Conservation (phyloP, 352 stramenopile genomes). For the Phytophthora aleatoria region DNA sequence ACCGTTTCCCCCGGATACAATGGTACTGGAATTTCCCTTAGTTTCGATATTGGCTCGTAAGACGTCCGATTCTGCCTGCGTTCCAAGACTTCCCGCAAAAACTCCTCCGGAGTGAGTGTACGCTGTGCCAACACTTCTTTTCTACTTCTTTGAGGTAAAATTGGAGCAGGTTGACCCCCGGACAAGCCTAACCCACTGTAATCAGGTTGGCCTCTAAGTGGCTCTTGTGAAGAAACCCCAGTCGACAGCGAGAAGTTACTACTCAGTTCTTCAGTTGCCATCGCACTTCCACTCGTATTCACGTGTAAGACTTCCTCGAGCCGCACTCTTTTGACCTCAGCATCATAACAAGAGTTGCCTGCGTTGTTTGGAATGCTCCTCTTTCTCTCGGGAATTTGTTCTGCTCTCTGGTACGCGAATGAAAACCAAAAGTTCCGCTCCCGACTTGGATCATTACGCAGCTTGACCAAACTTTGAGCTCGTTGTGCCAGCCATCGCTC, state of each 20-base stretch:
- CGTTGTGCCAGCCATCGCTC: not conserved
- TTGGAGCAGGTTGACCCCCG: not conserved
- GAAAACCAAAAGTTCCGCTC: constrained; percentile 21
- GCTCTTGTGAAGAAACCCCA: not conserved
- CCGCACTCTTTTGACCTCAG: not conserved
- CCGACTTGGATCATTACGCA: not conserved
- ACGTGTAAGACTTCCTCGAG: not conserved
- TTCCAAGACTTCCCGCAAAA: not conserved
- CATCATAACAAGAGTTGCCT: not conserved
- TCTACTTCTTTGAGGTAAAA: not conserved
- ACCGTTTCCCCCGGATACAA: constrained; percentile 1
- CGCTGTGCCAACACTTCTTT: constrained; percentile 2
- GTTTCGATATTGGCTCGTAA: not conserved
- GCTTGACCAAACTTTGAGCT: not conserved
- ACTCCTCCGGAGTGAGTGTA: not conserved
- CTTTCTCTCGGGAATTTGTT: not conserved
- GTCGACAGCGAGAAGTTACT: not conserved
- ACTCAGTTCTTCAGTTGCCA: not conserved
- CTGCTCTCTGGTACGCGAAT: constrained; percentile 7
- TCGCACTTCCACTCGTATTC: not conserved
- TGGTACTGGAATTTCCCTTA: constrained; percentile 1
- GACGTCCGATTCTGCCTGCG: not conserved
- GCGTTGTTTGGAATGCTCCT: not conserved
- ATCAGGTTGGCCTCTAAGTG: not conserved
- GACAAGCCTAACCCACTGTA: not conserved